Conservation (phyloP, 768 basidiomycete genomes). For the Tulasnella sp. region DNA sequence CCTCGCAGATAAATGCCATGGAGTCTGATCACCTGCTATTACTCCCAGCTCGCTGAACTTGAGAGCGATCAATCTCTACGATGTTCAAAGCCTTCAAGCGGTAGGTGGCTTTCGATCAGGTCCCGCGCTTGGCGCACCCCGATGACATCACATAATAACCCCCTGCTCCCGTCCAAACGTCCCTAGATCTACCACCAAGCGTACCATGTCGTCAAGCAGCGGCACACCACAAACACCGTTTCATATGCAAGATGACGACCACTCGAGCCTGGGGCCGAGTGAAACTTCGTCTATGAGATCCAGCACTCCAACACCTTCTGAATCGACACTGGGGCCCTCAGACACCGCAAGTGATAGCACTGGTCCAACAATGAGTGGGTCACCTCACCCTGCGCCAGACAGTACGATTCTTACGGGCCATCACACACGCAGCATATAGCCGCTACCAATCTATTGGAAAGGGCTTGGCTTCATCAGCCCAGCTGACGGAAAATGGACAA, state of each 20-base stretch:
- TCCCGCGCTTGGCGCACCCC: neutral
- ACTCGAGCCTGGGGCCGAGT: neutral
- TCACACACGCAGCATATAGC: conserved; percentile 41
- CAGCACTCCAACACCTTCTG: neutral
- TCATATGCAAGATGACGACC: conserved; percentile 8
- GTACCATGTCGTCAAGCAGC: neutral
- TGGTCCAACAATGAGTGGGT: neutral
- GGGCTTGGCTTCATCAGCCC: conserved; percentile 51
- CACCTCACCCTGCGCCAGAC: neutral
- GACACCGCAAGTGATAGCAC: neutral
- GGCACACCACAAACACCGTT: neutral
- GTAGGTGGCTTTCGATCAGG: neutral
- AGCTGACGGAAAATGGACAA: conserved; percentile 52
- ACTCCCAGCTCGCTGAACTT: neutral
- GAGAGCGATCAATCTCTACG: neutral
- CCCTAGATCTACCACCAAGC: neutral
- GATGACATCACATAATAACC: conserved; percentile 3
- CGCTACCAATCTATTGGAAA: conserved; percentile 49
- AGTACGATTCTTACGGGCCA: neutral
- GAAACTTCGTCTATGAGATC: neutral
- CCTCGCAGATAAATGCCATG: neutral
- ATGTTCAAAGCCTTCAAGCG: neutral
- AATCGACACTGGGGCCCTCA: neutral
- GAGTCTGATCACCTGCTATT: neutral
- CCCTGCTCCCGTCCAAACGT: neutral